A percentile compares a stretch with the other conserved stretches of the same genome.
Conservation (phyloP, 306 rosid species). For the Cicer chorassanicum region DNA sequence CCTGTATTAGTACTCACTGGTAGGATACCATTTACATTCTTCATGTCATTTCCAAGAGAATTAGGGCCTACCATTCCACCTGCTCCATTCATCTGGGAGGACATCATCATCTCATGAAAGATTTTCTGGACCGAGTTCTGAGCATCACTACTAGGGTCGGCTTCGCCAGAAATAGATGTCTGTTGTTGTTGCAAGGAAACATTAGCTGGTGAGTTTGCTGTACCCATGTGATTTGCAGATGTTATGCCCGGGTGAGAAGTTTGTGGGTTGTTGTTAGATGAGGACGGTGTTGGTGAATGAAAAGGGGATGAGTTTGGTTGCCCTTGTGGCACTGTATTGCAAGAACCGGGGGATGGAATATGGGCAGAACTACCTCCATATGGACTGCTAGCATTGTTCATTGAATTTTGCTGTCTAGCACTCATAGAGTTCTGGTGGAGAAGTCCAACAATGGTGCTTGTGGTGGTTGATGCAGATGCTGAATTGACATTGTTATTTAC, state of each 20-base stretch:
- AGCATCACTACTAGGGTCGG: slow-evolving; percentile 68
- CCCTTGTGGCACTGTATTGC: slow-evolving; percentile 65
- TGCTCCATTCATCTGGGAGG: slow-evolving; percentile 66
- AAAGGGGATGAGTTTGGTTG: slow-evolving; percentile 82
- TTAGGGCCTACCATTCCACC: slow-evolving; percentile 61
- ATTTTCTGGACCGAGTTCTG: slow-evolving; percentile 93
- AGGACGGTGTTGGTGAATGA: slow-evolving; percentile 83
- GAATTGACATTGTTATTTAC: slow-evolving; percentile 70
- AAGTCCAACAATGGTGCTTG: slow-evolving; percentile 96
- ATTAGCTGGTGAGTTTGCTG: slow-evolving; percentile 78
- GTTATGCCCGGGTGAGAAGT: slow-evolving; percentile 67
- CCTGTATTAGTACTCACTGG: slow-evolving; percentile 58
- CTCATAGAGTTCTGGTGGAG: slow-evolving; percentile 96
- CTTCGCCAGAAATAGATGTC: slow-evolving; percentile 69
- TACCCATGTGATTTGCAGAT: slow-evolving; percentile 70
- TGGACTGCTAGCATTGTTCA: slow-evolving; percentile 83
- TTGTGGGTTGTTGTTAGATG: slow-evolving; percentile 73
- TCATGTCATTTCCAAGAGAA: slow-evolving; percentile 71
- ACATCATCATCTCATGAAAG: slow-evolving; percentile 77
- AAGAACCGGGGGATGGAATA: slow-evolving; percentile 88
- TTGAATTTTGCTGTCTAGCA: slow-evolving; percentile 75
- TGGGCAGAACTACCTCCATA: slow-evolving; percentile 85
- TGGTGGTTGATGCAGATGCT: slow-evolving; percentile 75
- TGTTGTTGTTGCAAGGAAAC: slow-evolving; percentile 87
- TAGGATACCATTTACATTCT: slow-evolving; percentile 75